Percentiles rank a stretch among this genome's conserved stretches.
Conservation (phyloP, 148 eudicot species). For the Rhododendron henanense region DNA sequence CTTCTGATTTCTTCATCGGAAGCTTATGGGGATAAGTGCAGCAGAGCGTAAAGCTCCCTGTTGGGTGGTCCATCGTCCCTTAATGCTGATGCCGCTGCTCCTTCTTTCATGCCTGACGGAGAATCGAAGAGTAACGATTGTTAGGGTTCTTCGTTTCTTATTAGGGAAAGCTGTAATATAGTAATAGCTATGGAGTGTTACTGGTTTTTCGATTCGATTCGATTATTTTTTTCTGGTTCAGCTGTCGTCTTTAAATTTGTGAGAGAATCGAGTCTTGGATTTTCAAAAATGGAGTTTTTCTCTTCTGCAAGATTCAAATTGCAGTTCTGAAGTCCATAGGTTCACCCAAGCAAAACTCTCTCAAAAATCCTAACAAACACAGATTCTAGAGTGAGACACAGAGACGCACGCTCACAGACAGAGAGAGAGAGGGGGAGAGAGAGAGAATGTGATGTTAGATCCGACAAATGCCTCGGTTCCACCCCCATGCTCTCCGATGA, state of each 20-base stretch:
- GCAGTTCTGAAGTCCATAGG: no score
- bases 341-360: no score
- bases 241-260: no score
- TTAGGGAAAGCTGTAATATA: not conserved
- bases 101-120: slow-evolving; percentile 29
- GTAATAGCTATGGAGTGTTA: not conserved
- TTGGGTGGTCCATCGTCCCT: slow-evolving; percentile 27
- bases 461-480: no score
- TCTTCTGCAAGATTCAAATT: no score
- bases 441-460: no score
- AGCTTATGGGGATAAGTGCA: slow-evolving; percentile 82
- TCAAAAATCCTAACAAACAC: no score
- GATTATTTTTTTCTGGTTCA: not conserved
- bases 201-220: not conserved
- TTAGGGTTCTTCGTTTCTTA: not conserved
- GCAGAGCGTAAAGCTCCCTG: slow-evolving; percentile 75
- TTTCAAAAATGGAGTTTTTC: no score
- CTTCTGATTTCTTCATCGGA: slow-evolving; percentile 77
- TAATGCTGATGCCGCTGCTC: not conserved
- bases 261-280: not conserved
- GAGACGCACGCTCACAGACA: no score
- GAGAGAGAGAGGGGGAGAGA: no score
- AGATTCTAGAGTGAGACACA: no score
- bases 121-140: not conserved
- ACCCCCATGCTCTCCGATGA: no score